phyloP scores from a whole-genome alignment of 331 rosid genomes.

The Quercus phellos region DNA sequence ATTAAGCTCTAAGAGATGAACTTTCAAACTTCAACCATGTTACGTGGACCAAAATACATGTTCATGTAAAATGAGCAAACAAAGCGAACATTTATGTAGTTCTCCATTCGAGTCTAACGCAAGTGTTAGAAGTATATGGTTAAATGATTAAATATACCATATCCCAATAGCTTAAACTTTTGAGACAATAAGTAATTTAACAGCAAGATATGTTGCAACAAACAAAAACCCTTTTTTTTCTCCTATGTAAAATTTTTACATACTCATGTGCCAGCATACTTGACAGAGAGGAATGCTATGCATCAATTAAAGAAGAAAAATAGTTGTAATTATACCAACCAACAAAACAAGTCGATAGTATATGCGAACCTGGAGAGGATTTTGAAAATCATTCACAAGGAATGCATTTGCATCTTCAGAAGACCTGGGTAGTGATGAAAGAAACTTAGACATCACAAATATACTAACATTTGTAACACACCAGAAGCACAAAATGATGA shows the following conservation, averaged over 20 bases:
- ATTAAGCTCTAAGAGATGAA: background rate
- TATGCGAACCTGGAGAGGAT: constrained; percentile 75
- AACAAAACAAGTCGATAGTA: constrained; percentile 18
- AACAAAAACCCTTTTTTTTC: background rate
- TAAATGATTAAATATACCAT: too few relatives aligned
- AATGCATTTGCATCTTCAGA: constrained; percentile 82
- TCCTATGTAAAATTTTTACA: background rate
- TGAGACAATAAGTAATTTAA: too few relatives aligned
- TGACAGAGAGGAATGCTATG: background rate
- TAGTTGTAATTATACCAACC: background rate
- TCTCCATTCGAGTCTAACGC: background rate
- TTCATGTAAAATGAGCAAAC: background rate
- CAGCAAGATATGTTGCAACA: constrained; percentile 5
- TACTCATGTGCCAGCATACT: background rate
- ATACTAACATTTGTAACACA: constrained; percentile 10
- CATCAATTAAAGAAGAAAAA: background rate
- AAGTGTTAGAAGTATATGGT: too few relatives aligned
- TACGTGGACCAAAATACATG: background rate
- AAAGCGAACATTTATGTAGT: background rate
- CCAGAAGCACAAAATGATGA: constrained; percentile 2
- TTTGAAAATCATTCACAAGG: constrained; percentile 82
- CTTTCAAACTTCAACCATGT: background rate
- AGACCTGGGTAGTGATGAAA: constrained; percentile 53
- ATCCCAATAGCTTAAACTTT: too few relatives aligned
- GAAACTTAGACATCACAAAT: background rate